phyloP scores from a whole-genome alignment of 176 grass and related monocot species.

The Lolium perenne region DNA sequence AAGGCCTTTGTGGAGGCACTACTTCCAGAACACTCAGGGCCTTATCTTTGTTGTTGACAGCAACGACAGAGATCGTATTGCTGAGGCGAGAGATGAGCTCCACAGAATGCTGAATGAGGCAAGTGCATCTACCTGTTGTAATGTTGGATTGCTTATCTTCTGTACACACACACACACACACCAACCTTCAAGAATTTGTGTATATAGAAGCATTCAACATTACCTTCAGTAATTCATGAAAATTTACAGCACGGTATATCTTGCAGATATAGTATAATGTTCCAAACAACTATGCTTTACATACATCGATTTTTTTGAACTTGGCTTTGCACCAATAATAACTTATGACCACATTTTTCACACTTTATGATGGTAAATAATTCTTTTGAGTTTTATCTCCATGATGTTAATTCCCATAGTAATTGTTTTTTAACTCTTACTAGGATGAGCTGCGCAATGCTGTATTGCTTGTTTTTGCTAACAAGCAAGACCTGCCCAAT shows the following conservation, averaged over 20 bases:
- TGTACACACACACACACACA: not conserved
- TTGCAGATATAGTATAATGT: not conserved
- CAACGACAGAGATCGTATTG: conserved; percentile 42
- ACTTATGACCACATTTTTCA: not conserved
- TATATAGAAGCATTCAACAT: not conserved
- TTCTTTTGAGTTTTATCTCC: not conserved
- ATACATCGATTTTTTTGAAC: not conserved
- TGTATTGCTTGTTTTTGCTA: conserved; percentile 38
- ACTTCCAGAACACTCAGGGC: conserved; percentile 47
- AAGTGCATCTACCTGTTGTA: conserved; percentile 24
- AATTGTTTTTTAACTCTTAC: not conserved
- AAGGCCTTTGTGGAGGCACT: conserved; percentile 44
- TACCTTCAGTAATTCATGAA: not conserved
- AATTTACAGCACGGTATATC: conserved; percentile 1
- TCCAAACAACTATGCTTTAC: not conserved
- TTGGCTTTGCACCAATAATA: not conserved
- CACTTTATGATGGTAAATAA: not conserved
- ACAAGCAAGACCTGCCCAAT: conserved; percentile 42
- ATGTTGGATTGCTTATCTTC: not conserved
- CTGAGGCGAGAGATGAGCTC: conserved; percentile 40
- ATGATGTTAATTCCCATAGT: not conserved
- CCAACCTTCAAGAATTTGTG: not conserved
- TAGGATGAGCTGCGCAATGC: conserved; percentile 25
- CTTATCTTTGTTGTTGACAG: conserved; percentile 45
- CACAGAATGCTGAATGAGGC: conserved; percentile 45